Base-by-base conservation (phyloP, 108 stramenopile species). In the Epithemia pelagica region DNA sequence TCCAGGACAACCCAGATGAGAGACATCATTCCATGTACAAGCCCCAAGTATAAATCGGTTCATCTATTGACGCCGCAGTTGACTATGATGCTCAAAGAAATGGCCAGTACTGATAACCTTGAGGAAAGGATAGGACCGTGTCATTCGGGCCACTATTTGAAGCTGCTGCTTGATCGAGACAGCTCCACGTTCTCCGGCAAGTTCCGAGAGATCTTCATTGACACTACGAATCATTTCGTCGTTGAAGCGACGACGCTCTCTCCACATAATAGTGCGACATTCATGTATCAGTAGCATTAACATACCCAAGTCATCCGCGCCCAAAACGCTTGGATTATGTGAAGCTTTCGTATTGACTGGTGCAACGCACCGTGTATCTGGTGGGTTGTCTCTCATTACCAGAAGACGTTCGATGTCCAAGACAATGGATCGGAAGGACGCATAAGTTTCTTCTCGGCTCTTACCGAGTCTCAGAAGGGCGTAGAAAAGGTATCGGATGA, bases 201-300 rank as follows among this genome's bases (percentile, higher is more conserved):
- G 55, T 67, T 95, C 94, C 26, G 89, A 84, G 22, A 95, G 82
- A 75, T 95, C 94, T 67, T 95, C 91, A 21, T 75, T 66, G 10
- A 92, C 67, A 59, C 87, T 91, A 31, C 84, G 84, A 5, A 92
- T 66, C 8, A 75, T 76, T 52, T 67, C 67, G 7, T 65, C 28
- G 0, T 71, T 54, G 62, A 95, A 95, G 10, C 94, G 85, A 30
- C 82, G 58, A 30, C 79, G 80, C 54, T 84, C 82, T 61, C 77
- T 69, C 91, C 90, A 92, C 24, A 95, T 65, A 10, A 92, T 83
- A 8, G 78, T 82, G 54, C 88, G 77, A 15, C 87, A 80, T 55
- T 90, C 89, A 61, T 95, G 94, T 55, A 95, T 83, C 65, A 87
- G 88, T 0, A 95, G 73, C 78, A 95, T 90, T 10, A 95, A 66